A percentile compares a stretch with the other conserved stretches of the same genome.
These are phyloP conservation scores for Naganishia vaughanmartiniae DNA, from an alignment of 768 basidiomycete species.

Conservation along the genomic window DNA sequence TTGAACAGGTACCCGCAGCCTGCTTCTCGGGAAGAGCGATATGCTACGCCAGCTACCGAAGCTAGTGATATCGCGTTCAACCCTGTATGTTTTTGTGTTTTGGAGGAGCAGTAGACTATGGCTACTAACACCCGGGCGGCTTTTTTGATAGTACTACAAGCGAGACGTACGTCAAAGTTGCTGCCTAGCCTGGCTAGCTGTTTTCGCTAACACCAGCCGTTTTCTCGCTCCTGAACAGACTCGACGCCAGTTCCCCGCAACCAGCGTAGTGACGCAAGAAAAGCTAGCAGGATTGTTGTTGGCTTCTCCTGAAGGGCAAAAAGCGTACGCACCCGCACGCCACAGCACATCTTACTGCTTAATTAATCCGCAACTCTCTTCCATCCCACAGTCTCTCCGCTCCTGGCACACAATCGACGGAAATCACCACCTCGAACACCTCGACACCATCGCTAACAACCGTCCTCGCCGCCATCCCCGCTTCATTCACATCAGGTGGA, in stretches of 20 bases:
- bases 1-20: conserved; percentile 80
- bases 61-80: conserved; percentile 57
- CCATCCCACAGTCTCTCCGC: conserved; percentile 58
- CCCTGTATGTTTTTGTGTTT: conserved; percentile 36
- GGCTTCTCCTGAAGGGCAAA: conserved; percentile 63
- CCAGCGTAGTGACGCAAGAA: conserved; percentile 80
- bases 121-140: background rate
- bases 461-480: conserved; percentile 49
- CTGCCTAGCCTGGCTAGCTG: background rate
- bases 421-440: conserved; percentile 46
- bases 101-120: background rate
- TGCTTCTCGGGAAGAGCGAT: conserved; percentile 79
- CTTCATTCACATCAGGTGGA: conserved; percentile 64
- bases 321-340: conserved; percentile 59
- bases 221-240: conserved; percentile 31
- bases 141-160: conserved; percentile 69
- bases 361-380: conserved; percentile 30
- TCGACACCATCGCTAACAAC: conserved; percentile 55
- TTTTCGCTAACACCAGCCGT: conserved; percentile 11
- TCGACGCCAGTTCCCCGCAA: conserved; percentile 84
- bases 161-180: conserved; percentile 64
- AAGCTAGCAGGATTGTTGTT: conserved; percentile 77
- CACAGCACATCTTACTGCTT: conserved; percentile 9
- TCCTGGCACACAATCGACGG: conserved; percentile 48
- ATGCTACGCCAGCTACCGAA: conserved; percentile 82